Conservation (phyloP, 192 early-diverging fungal genomes). For the Entomortierella beljakovae region DNA sequence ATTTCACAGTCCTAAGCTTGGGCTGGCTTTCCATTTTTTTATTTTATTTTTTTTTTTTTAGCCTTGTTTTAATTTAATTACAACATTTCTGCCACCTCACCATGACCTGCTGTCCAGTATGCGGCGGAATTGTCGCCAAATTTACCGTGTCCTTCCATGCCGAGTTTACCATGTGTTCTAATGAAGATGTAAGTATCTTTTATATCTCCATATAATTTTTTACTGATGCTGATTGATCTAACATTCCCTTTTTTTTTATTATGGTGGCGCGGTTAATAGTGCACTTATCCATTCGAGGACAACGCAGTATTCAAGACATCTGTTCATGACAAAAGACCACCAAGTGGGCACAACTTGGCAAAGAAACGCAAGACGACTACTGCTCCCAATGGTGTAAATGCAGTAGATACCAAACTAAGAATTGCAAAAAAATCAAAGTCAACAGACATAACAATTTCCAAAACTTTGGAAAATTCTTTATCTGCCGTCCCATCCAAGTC, state of each 20-base stretch:
- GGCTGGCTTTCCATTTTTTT: constrained; percentile 1
- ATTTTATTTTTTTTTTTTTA: constrained; percentile 12
- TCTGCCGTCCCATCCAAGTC: background rate
- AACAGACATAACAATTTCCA: background rate
- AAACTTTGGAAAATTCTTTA: background rate
- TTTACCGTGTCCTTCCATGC: constrained; percentile 15
- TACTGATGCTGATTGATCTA: background rate
- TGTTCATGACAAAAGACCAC: constrained; percentile 4
- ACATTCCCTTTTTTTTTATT: background rate
- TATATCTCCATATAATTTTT: background rate
- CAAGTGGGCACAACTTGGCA: background rate
- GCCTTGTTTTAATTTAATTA: too few species aligned
- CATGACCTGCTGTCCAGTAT: constrained; percentile 18
- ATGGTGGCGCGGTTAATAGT: constrained; percentile 16
- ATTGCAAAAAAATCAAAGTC: constrained; percentile 2
- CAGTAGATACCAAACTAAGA: background rate
- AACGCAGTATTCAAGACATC: background rate
- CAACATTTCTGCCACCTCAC: background rate
- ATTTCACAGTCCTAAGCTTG: too few species aligned
- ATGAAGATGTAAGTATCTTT: constrained; percentile 18
- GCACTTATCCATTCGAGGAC: constrained; percentile 40
- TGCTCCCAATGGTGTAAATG: background rate
- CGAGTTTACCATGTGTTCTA: constrained; percentile 30
- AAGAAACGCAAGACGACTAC: constrained; percentile 12
- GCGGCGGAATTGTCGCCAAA: constrained; percentile 10